Evolutionary conservation across 1,284 basidiomycete species (phyloP).

Genomic region (Agroathelia rolfsii): DNA sequence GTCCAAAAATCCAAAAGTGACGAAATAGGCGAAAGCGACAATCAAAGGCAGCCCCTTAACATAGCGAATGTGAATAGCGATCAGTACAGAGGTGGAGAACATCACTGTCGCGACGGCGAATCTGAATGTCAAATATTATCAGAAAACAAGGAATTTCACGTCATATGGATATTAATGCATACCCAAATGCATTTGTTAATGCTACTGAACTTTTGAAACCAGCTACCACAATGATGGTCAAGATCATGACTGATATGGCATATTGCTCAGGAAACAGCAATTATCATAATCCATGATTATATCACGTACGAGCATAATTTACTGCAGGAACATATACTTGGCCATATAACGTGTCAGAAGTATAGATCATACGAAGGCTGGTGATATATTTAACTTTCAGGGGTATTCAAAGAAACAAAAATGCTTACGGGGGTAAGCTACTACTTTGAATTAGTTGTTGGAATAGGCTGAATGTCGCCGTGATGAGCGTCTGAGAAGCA

Average conservation of each 20-base stretch:
- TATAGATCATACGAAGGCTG: constrained; percentile 44
- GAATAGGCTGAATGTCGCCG: constrained; percentile 53
- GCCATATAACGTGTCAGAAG: constrained; percentile 48
- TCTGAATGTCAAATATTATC: constrained; percentile 20
- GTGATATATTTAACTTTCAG: constrained; percentile 1
- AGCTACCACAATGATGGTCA: constrained; percentile 44
- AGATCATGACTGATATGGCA: constrained; percentile 33
- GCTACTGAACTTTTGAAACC: constrained; percentile 43
- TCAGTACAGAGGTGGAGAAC: constrained; percentile 46
- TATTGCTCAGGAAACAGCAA: too few species aligned
- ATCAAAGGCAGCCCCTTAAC: constrained; percentile 40
- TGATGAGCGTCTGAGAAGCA: constrained; percentile 60
- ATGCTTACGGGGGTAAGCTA: constrained; percentile 36
- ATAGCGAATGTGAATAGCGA: constrained; percentile 47
- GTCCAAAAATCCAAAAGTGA: constrained; percentile 54
- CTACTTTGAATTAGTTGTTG: constrained; percentile 57
- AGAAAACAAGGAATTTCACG: constrained; percentile 5
- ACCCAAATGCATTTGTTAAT: constrained; percentile 43
- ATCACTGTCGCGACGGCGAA: constrained; percentile 59
- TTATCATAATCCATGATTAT: not conserved
- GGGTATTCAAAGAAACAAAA: not conserved
- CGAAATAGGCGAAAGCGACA: constrained; percentile 37
- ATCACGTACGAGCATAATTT: constrained; percentile 41
- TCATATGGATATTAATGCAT: constrained; percentile 5
- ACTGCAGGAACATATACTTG: constrained; percentile 55